Evolutionary conservation across 2,329 filamentous ascomycete species (phyloP), one percentile per base, ranked within the genome.

Genomic region (Venturia aucupariae): DNA sequence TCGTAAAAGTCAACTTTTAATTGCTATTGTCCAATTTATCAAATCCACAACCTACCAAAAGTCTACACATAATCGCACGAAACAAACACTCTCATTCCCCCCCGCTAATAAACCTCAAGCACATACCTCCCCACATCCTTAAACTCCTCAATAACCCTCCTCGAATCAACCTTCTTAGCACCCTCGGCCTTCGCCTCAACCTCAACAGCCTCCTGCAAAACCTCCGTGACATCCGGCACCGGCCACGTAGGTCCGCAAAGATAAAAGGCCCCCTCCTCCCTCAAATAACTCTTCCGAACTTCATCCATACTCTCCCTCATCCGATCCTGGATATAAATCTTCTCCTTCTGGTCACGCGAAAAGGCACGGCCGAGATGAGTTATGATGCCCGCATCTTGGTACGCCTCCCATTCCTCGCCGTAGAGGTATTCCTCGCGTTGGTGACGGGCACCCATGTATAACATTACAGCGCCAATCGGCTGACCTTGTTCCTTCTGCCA

Each of bases 281-380:
- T 81, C 68, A 97, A 85, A 76, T 97, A 97, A 0, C 92, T 89
- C 77, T 92, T 81, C 65, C 91, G 83, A 68, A 99, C 95, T 67
- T 94, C 87, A 55, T 81, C 79, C 66, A 97, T 79, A 0, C 88
- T 91, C 83, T 97, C 84, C 65, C 94, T 84, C 94, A 99, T 99
- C 69, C 92, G 86, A 75, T 99, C 94, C 81, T 99, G 94, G 73
- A 99, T 99, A 79, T 99, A 99, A 69, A 99, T 96, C 86, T 99
- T 99, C 80, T 97, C 84, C 19, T 90, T 89, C 83, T 99, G 94
- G 75, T 99, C 94, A 74, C 94, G 89, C 66, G 90, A 96, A 82
- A 99, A 99, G 54, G 94, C 94, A 62, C 90, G 86, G 62, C 94
- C 94, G 61, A 99, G 85, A 51, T 96, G 84, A 0, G 94, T 99